Base-by-base conservation (phyloP, 2,329 filamentous ascomycete species). In the Ophiosphaerella korrae region DNA sequence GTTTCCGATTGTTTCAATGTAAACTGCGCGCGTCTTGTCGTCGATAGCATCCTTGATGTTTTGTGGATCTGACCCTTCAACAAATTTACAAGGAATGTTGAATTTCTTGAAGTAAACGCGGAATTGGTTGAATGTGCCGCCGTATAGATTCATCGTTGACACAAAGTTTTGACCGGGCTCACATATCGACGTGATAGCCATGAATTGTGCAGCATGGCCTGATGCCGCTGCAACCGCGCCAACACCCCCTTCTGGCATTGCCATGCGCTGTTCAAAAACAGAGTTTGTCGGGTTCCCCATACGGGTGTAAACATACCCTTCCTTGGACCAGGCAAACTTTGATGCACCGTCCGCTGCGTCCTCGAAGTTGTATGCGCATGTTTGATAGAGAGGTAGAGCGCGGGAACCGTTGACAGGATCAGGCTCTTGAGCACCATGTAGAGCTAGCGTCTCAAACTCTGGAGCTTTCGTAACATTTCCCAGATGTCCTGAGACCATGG, bases 251-350 rank as follows among this genome's bases (percentile, higher is more conserved):
- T 76, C 73, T 2, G 75, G 55, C 66, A 74, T 73, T 11, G 73
- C 62, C 70, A 75, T 60, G 11, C 62, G 53, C 42, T 57, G 73
- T 46, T 76, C 74, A 49, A 76, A 76, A 33, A 76, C 73, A 2
- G 66, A 66, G 37, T 69, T 72, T 5, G 73, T 75, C 33, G 73
- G 73, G 47, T 75, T 75, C 3, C 67, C 70, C 67, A 75, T 72
- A 13, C 72, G 69, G 3, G 71, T 75, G 47, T 75, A 75, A 41
- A 74, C 71, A 49, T 73, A 74, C 38, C 71, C 73, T 7, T 74
- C 68, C 45, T 64, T 72, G 23, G 71, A 74, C 72, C 71, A 63
- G 1, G 55, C 60, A 44, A 61, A 61, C 23, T 61, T 57, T 11
- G 45, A 52, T 3, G 73, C 73, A 16, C 74, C 74, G 55, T 76